Conservation (phyloP, 257 asterid genomes). For the Nicotiana noctiflora region DNA sequence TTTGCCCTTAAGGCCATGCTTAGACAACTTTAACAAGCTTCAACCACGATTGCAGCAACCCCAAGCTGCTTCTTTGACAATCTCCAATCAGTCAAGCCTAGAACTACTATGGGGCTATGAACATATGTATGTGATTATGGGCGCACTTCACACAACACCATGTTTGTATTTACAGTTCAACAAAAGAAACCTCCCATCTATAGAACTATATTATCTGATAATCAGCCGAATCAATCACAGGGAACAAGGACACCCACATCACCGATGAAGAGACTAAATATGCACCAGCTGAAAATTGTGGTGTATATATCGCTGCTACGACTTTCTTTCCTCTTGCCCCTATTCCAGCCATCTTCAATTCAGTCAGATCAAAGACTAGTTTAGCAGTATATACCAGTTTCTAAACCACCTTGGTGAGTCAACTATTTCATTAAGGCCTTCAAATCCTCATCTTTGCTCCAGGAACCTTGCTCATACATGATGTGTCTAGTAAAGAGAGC, state of each 20-base stretch:
- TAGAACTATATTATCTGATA: conserved; percentile 26
- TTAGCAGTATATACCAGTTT: conserved; percentile 43
- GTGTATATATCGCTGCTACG: conserved; percentile 32
- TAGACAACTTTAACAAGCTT: not conserved
- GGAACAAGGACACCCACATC: conserved; percentile 29
- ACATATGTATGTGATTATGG: conserved; percentile 12
- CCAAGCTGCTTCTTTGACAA: conserved; percentile 4
- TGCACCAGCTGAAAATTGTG: conserved; percentile 32
- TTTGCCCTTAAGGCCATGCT: not conserved
- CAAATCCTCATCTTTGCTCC: conserved; percentile 26
- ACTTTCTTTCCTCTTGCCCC: conserved; percentile 32
- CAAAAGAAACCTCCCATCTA: conserved; percentile 35
- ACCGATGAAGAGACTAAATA: conserved; percentile 16
- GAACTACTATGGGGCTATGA: conserved; percentile 17
- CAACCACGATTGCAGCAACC: not conserved
- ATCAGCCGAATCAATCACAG: conserved; percentile 42
- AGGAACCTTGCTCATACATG: conserved; percentile 36
- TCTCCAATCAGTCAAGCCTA: conserved; percentile 13
- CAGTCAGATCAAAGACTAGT: conserved; percentile 34
- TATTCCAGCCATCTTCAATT: conserved; percentile 33
- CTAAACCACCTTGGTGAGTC: conserved; percentile 29
- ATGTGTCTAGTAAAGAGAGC: conserved; percentile 28
- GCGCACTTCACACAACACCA: conserved; percentile 38
- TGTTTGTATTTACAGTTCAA: conserved; percentile 55
- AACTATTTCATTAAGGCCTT: conserved; percentile 32